phyloP scores from a whole-genome alignment of 768 basidiomycete species.

The Ramaria sp. region DNA sequence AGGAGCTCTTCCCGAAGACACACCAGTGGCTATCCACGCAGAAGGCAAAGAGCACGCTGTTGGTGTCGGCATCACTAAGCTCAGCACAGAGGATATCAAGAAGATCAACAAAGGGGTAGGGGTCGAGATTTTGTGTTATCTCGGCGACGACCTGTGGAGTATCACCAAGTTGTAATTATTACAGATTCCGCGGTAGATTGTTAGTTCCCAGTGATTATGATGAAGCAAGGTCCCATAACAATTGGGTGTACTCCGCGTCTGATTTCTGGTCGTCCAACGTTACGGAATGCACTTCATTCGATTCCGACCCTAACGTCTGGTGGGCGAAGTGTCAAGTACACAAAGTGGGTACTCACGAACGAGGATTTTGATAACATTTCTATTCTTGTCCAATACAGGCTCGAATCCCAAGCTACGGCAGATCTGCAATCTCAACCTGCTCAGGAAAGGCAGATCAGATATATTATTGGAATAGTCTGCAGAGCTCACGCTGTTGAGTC shows the following conservation, averaged over 20 bases:
- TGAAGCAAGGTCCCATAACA: conserved; percentile 26
- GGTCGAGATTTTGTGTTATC: conserved; percentile 75
- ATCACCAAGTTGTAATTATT: conserved; percentile 40
- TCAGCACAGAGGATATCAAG: conserved; percentile 84
- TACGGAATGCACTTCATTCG: conserved; percentile 29
- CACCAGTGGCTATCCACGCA: conserved; percentile 84
- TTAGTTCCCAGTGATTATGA: conserved; percentile 17
- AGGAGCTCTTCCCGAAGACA: conserved; percentile 52
- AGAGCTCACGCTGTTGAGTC: conserved; percentile 48
- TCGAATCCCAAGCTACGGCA: conserved; percentile 67
- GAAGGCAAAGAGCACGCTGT: conserved; percentile 92
- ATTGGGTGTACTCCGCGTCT: conserved; percentile 19
- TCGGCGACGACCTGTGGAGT: conserved; percentile 86
- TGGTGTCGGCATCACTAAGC: conserved; percentile 73
- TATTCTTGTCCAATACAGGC: conserved; percentile 44
- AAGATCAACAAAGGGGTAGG: conserved; percentile 82
- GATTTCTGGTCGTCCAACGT: conserved; percentile 19
- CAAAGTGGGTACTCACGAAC: conserved; percentile 39
- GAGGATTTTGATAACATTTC: conserved; percentile 46
- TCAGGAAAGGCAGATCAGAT: conserved; percentile 7
- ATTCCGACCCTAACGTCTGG: conserved; percentile 30
- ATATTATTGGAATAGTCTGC: neutral
- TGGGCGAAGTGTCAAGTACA: neutral
- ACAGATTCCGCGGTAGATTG: neutral
- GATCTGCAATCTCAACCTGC: conserved; percentile 54